Conservation (phyloP, 495 filamentous ascomycete species). For the Aspergillus coremiiformis region DNA sequence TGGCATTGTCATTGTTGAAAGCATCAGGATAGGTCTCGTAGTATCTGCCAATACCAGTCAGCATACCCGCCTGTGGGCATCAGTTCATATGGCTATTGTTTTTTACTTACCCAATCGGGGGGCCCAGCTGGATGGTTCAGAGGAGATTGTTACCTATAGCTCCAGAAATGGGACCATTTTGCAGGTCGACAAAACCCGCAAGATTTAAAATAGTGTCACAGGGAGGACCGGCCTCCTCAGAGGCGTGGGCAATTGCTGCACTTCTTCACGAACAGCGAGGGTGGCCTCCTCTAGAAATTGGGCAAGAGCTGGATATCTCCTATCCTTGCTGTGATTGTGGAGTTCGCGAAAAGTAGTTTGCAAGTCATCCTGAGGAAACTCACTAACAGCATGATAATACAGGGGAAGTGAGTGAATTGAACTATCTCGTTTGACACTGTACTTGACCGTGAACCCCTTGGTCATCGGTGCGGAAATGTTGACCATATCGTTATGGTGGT, state of each 20-base stretch:
- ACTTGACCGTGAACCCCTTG: too few relatives aligned
- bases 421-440: too few relatives aligned
- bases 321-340: constrained; percentile 32
- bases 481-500: too few relatives aligned
- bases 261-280: constrained; percentile 27
- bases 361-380: constrained; percentile 34
- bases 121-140: constrained; percentile 23
- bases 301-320: constrained; percentile 20
- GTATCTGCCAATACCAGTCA: constrained; percentile 2
- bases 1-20: not conserved
- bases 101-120: constrained; percentile 34
- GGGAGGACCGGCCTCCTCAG: constrained; percentile 3
- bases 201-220: constrained; percentile 31
- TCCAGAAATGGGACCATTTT: constrained; percentile 27
- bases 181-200: constrained; percentile 23
- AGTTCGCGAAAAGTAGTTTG: constrained; percentile 28
- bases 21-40: constrained; percentile 1
- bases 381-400: too few relatives aligned
- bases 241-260: constrained; percentile 10
- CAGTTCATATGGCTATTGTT: not conserved
- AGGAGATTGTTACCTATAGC: constrained; percentile 33
- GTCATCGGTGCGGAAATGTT: too few relatives aligned
- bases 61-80: not conserved
- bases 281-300: constrained; percentile 32
- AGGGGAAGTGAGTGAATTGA: too few relatives aligned